A percentile compares a stretch with the other conserved stretches of the same genome.
Conservation (phyloP, 169 alveolate species). For the Plasmodium inui region DNA sequence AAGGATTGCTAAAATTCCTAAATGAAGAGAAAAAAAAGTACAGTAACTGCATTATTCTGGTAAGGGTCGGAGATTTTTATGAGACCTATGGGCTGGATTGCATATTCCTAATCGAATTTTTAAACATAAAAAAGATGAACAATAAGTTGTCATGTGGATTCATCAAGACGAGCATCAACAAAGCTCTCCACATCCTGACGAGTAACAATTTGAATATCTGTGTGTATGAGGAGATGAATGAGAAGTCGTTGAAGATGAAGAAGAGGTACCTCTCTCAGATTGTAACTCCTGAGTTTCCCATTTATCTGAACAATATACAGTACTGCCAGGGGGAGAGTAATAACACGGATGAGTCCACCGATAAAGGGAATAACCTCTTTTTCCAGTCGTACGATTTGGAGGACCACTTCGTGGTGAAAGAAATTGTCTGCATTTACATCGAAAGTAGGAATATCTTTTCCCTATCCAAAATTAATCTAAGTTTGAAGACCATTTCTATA, state of each 20-base stretch:
- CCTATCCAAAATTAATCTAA: conserved; percentile 62
- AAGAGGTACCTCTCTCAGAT: conserved; percentile 76
- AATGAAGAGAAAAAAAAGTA: conserved; percentile 76
- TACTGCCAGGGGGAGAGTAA: conserved; percentile 5
- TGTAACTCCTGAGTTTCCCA: conserved; percentile 78
- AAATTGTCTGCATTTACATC: conserved; percentile 67
- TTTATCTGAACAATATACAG: conserved; percentile 75
- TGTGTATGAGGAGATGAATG: conserved; percentile 76
- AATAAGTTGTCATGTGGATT: conserved; percentile 76
- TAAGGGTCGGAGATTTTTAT: conserved; percentile 77
- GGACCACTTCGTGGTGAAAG: conserved; percentile 45
- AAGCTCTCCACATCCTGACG: conserved; percentile 59
- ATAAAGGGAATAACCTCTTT: not conserved
- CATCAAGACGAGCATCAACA: conserved; percentile 69
- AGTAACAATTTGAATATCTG: conserved; percentile 71
- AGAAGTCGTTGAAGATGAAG: conserved; percentile 48
- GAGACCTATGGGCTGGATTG: conserved; percentile 85
- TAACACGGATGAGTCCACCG: not conserved
- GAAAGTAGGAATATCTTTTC: conserved; percentile 67
- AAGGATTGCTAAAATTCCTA: conserved; percentile 76
- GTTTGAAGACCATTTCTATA: conserved; percentile 58
- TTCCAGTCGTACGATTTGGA: conserved; percentile 38
- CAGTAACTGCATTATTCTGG: conserved; percentile 76
- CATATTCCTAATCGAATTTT: conserved; percentile 79
- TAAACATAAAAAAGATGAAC: conserved; percentile 74